Conservation (phyloP, 495 filamentous ascomycete genomes). For the Parachaetomium inaequale region DNA sequence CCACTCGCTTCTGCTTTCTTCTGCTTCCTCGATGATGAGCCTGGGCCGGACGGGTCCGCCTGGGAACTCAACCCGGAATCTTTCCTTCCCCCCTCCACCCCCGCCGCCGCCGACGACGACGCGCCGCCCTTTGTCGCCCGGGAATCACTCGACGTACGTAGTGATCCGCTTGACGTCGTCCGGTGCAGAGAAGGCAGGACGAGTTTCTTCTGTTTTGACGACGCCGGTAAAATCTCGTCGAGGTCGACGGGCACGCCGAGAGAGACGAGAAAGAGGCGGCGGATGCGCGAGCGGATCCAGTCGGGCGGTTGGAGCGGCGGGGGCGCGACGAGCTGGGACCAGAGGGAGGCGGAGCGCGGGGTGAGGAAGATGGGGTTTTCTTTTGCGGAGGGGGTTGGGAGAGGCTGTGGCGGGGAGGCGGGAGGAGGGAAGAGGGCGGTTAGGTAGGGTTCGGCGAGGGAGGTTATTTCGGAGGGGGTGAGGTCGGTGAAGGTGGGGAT, state of each 20-base stretch:
- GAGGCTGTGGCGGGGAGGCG: slow-evolving; percentile 51
- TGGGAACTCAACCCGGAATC: background rate
- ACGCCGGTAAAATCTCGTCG: slow-evolving; percentile 93
- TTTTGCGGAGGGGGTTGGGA: slow-evolving; percentile 36
- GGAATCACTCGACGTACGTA: too few species aligned
- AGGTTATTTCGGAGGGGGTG: slow-evolving; percentile 48
- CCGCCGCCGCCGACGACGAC: slow-evolving; percentile 23
- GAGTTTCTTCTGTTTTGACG: slow-evolving; percentile 90
- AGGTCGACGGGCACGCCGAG: slow-evolving; percentile 94
- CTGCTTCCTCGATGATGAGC: background rate
- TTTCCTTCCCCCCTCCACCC: background rate
- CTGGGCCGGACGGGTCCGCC: background rate
- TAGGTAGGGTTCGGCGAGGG: slow-evolving; percentile 52
- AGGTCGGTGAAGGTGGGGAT: slow-evolving; percentile 69
- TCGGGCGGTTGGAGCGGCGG: slow-evolving; percentile 94
- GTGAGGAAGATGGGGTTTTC: slow-evolving; percentile 62
- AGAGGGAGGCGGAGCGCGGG: slow-evolving; percentile 77
- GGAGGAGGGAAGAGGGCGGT: slow-evolving; percentile 55
- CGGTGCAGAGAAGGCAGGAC: slow-evolving; percentile 81
- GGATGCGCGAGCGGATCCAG: slow-evolving; percentile 95
- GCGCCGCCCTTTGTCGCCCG: slow-evolving; percentile 11
- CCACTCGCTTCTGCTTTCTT: background rate
- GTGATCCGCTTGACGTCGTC: slow-evolving; percentile 50
- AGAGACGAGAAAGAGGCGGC: slow-evolving; percentile 91
- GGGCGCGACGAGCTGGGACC: slow-evolving; percentile 93